Evolutionary conservation across 2,329 filamentous ascomycete species (phyloP), one percentile per base, ranked within the genome.

Genomic region (Exserohilum rostratum): DNA sequence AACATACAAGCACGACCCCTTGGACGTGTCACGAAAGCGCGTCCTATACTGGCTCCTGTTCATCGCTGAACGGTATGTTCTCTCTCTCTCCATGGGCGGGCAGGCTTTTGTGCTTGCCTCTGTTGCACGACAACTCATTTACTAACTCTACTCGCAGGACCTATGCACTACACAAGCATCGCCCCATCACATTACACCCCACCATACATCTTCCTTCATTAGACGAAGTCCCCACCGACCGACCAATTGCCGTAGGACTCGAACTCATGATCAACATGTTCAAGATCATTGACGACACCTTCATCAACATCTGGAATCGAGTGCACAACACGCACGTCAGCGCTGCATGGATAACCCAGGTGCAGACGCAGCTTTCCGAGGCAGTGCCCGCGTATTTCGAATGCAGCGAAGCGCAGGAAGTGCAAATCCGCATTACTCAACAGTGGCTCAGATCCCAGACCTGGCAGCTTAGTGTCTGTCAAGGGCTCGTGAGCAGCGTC

Each of bases 371-470:
- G 45, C 76, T 84, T 1, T 79, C 78, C 4, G 79, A 80, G 49
- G 80, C 82, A 17, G 76, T 87, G 2, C 82, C 85, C 4, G 72
- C 78, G 15, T 85, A 85, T 46, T 76, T 87, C 6, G 81, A 84
- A 25, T 73, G 70, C 56, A 87, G 86, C 0, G 85, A 87, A 53
- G 87, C 85, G 17, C 87, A 90, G 63, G 87, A 86, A 49, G 86
- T 88, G 6, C 86, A 90, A 62, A 80, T 90, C 15, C 79, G 88
- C 38, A 83, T 88, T 48, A 90, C 86, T 2, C 87, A 90, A 67
- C 86, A 89, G 65, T 90, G 87, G 87, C 78, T 90, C 4, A 80
- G 85, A 15, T 84, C 86, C 1, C 87, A 89, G 75, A 83, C 89
- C n/a, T 90, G 87, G 87, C 87, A 89, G 63, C 81, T 87, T 1